phyloP scores from a whole-genome alignment of 2,329 filamentous ascomycete genomes.

The Cercospora canescens region DNA sequence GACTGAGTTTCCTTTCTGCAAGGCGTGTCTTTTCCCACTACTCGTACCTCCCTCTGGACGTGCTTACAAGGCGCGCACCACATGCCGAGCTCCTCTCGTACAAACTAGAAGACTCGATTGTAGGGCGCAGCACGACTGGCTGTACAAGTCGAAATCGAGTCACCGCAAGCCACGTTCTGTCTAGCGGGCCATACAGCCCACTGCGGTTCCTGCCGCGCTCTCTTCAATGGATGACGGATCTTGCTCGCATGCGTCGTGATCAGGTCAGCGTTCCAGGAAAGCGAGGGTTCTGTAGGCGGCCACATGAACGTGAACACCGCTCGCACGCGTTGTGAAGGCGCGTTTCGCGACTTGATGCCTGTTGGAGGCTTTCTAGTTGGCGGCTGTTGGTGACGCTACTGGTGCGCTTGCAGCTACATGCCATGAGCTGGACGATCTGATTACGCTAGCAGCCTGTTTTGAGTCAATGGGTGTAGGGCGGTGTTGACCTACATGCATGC shows the following conservation, averaged over 20 bases:
- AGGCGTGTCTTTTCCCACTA: not conserved
- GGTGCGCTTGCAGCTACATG: not conserved
- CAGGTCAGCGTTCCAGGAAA: not conserved
- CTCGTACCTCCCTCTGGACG: not conserved
- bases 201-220: not conserved
- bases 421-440: not conserved
- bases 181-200: not conserved
- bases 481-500: not conserved
- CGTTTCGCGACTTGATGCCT: not conserved
- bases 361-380: not conserved
- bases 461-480: slow-evolving; percentile 3
- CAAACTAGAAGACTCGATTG: not conserved
- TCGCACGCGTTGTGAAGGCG: not conserved
- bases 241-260: not conserved
- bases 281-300: not conserved
- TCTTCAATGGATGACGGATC: not conserved
- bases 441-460: not conserved
- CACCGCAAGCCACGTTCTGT: slow-evolving; percentile 7
- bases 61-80: not conserved
- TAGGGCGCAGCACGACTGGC: not conserved
- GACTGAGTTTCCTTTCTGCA: not conserved
- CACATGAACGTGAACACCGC: not conserved
- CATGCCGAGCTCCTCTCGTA: not conserved
- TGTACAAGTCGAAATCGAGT: slow-evolving; percentile 2
- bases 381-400: not conserved